Evolutionary conservation across 306 rosid species (phyloP), one percentile per base, ranked within the genome.

Genomic region (Quercus glauca): DNA sequence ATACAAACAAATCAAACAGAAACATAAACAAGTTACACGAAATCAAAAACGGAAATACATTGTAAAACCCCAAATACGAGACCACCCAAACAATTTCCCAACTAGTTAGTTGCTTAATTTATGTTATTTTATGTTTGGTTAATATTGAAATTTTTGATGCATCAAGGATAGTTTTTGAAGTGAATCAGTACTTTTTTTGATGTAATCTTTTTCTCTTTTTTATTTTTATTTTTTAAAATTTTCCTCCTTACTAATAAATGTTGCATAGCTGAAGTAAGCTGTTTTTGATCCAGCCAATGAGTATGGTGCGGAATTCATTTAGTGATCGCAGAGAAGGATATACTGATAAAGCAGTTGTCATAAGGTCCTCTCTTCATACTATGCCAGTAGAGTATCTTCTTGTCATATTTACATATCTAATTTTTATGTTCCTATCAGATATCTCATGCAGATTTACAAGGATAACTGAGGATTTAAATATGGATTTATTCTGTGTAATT

Each of bases 301-400:
- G 92, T 79, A 73, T 75, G 81, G 94, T 89, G 82, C 93, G 99
- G 76, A 89, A 65, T 83, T 87, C 99, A 84, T 95, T 90, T 81
- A 83, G 95, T 70, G 91, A 85, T 8, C 89, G 91, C n/a, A 90
- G 91, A 79, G 98, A 95, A 80, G 99, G 99, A 79, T 91, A 95
- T 78, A 92, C 97, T 0, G 94, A 92, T 82, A 95, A 90, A 81
- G 99, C 99, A 75, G 97, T 95, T 82, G 86, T 74, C 68, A 83
- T 92, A 86, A 95, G 98, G 99, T 93, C 73, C 64, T 68, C 52
- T 83, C 60, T 71, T 74, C 65, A 75, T 78, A n/a, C 67, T 59
- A 55, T 77, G 55, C 76, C 31, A 56, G 63, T n/a, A 45, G 45
- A 73, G 71, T 8, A 23, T 64, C 26, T 67, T 73, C 33, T 76